phyloP scores from a whole-genome alignment of 352 stramenopile genomes.

The Phytophthora megakarya region DNA sequence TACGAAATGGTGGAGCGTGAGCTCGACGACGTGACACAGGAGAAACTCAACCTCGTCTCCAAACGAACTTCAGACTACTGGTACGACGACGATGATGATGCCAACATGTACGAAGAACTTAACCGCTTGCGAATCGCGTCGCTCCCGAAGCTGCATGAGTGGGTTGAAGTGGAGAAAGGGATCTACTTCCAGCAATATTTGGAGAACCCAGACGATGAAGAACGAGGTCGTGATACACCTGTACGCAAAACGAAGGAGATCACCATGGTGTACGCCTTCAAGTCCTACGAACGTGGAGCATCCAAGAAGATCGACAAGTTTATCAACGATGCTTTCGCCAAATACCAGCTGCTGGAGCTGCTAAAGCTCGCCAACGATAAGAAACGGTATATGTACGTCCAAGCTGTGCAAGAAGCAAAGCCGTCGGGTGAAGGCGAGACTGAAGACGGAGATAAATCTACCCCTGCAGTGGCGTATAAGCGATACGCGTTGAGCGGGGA shows the following conservation, averaged over 20 bases:
- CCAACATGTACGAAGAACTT: slow-evolving; percentile 34
- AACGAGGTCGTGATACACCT: slow-evolving; percentile 3
- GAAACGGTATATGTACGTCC: slow-evolving; percentile 55
- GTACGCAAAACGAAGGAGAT: slow-evolving; percentile 15
- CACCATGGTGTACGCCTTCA: slow-evolving; percentile 26
- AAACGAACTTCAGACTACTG: slow-evolving; percentile 4
- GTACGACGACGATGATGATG: slow-evolving; percentile 26
- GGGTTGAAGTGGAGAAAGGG: slow-evolving; percentile 45
- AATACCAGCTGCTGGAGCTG: slow-evolving; percentile 44
- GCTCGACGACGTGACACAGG: slow-evolving; percentile 18
- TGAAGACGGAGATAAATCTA: slow-evolving; percentile 1
- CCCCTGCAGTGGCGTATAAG: slow-evolving; percentile 43
- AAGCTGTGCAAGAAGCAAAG: slow-evolving; percentile 23
- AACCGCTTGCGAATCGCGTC: slow-evolving; percentile 44
- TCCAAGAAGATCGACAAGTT: slow-evolving; percentile 47
- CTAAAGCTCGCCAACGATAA: slow-evolving; percentile 45
- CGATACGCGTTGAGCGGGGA: slow-evolving; percentile 82
- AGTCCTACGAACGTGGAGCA: slow-evolving; percentile 25
- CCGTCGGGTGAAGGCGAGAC: background rate
- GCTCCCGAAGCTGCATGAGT: slow-evolving; percentile 44
- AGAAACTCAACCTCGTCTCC: slow-evolving; percentile 16
- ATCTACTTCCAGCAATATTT: slow-evolving; percentile 32
- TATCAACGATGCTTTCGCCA: slow-evolving; percentile 40
- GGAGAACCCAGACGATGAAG: slow-evolving; percentile 3
- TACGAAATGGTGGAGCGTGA: slow-evolving; percentile 48